Percentiles rank a stretch among this genome's conserved stretches.
These are phyloP conservation scores for Epicoccum nigrum DNA, from an alignment of 2,329 filamentous ascomycete species.

Conservation along the genomic window DNA sequence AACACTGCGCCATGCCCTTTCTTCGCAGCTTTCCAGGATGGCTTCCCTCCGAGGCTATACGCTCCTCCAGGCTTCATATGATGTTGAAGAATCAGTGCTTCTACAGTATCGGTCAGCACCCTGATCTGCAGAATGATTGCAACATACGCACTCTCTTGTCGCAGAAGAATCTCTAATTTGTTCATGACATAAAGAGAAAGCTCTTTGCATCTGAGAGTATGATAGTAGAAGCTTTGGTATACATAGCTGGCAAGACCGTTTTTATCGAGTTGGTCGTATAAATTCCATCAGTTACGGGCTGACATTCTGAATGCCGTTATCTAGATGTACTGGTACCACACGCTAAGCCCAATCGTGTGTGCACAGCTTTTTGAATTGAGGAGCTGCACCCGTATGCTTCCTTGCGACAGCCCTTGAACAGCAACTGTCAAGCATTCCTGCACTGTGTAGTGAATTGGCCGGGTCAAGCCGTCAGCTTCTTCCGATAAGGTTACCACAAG, in stretches of 20 bases:
- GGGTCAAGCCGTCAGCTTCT: slow-evolving; percentile 14
- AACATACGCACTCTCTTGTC: slow-evolving; percentile 11
- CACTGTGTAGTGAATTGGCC: slow-evolving; percentile 29
- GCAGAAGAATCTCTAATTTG: slow-evolving; percentile 16
- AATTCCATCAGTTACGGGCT: background rate
- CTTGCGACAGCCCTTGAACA: background rate
- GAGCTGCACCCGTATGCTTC: slow-evolving; percentile 10
- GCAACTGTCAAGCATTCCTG: slow-evolving; percentile 26
- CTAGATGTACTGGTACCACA: slow-evolving; percentile 20
- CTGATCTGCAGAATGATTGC: slow-evolving; percentile 23
- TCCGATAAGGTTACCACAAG: slow-evolving; percentile 27
- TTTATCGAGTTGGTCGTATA: background rate
- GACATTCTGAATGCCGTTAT: slow-evolving; percentile 4
- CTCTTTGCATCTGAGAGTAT: slow-evolving; percentile 11
- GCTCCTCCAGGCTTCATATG: no score
- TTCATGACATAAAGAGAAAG: background rate
- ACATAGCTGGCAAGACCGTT: slow-evolving; percentile 16
- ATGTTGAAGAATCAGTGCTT: no score
- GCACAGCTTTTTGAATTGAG: slow-evolving; percentile 12
- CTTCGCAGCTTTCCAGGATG: no score
- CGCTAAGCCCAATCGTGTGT: slow-evolving; percentile 10
- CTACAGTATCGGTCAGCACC: no score
- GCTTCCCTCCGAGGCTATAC: no score
- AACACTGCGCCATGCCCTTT: no score
- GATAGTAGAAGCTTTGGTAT: slow-evolving; percentile 20